Evolutionary conservation across 495 filamentous ascomycete genomes (phyloP), one percentile per base, ranked within the genome.

Genomic region (Penicillium arizonense): DNA sequence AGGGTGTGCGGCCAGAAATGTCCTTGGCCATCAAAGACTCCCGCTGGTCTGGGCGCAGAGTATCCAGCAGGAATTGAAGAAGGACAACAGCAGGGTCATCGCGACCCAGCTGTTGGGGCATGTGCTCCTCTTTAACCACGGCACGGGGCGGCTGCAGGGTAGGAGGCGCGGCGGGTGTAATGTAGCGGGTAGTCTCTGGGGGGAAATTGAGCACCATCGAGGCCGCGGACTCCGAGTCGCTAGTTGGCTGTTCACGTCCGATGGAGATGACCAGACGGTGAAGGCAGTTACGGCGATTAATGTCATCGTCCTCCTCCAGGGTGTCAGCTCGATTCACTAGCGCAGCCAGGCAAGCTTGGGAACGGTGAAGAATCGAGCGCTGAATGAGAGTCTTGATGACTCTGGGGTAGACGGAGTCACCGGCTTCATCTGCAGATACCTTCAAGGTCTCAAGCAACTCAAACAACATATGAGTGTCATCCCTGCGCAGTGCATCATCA

Each of bases 201-300:
- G 77, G 71, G 23, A 74, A 70, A 21, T 86, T 79, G 11, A 78
- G 62, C 18, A 77, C 67, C 52, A 76, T 64, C 16, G 72, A 66
- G 4, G 69, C 68, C 39, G 69, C 63, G 8, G 63, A 47, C 52
- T 80, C 75, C 18, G 74, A 72, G 14, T 78, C 79, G 14, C 76
- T 76, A 5, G 78, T 80, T 0, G 84, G 79, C 68, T 91, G 90
- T 9, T 84, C 82, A 16, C 91, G 82, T 33, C 91, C 93, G 59
- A 96, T 92, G 9, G 87, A 83, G 54, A 97, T 95, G 39, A 97
- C 86, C 8, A 97, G 76, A 13, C 94, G 84, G 64, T 98, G 94
- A 20, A 98, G 82, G 60, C 90, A 92, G 62, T 96, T 98, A 9
- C 93, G 88, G 58, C 86, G 85, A 68, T 97, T 96, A 56, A 97